Evolutionary conservation across 257 asterid genomes (phyloP).

Genomic region (Solanum paucissectum): DNA sequence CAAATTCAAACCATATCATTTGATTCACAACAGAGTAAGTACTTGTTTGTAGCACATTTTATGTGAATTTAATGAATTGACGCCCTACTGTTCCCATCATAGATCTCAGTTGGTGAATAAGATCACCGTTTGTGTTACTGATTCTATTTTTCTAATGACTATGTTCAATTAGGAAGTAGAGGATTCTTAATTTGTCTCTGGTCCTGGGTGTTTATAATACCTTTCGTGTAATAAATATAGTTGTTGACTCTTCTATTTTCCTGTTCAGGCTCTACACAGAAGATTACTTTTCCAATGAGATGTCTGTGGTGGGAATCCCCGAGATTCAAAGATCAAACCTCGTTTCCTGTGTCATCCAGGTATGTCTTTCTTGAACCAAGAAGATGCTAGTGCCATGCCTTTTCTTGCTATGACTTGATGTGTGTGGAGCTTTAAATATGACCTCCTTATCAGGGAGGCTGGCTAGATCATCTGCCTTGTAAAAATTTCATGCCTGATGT

Average conservation of each 20-base stretch:
- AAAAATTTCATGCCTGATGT: not conserved
- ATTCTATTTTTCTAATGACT: not conserved
- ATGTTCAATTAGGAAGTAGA: not conserved
- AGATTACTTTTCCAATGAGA: conserved; percentile 67
- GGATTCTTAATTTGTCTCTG: not conserved
- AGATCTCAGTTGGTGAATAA: not conserved
- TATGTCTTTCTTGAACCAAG: conserved; percentile 10
- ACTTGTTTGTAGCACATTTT: not conserved
- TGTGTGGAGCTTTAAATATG: not conserved
- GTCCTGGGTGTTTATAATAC: not conserved
- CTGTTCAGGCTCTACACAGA: conserved; percentile 81
- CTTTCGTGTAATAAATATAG: not conserved
- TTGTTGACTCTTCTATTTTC: not conserved
- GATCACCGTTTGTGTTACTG: not conserved
- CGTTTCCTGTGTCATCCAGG: conserved; percentile 89
- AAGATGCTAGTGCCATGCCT: not conserved
- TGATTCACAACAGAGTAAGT: not conserved
- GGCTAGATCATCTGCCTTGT: not conserved
- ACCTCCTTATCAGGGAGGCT: not conserved
- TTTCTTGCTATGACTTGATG: not conserved
- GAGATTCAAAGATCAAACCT: conserved; percentile 98
- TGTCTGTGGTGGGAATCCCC: conserved; percentile 78
- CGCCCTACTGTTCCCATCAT: not conserved
- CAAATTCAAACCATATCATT: not conserved
- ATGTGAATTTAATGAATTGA: not conserved